Base-by-base conservation (phyloP, 116 monocot species). In the Thalassia testudinum region DNA sequence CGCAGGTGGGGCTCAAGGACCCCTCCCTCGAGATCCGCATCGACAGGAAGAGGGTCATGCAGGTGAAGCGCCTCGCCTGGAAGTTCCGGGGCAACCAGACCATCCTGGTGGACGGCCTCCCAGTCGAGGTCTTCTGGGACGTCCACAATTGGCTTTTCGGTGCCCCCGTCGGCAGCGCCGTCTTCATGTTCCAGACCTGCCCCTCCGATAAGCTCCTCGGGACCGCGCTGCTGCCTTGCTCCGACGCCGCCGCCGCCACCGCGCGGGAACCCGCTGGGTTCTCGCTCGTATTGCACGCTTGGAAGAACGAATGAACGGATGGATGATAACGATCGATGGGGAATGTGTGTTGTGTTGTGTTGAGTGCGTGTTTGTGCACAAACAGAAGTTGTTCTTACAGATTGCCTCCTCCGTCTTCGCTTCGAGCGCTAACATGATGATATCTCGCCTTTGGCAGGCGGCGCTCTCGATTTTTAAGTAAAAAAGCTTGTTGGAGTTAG, bases 1-100 rank as follows among this genome's bases (percentile, higher is more conserved):
- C n/a, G n/a, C n/a, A n/a, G n/a, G n/a, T n/a, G n/a, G n/a, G n/a
- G n/a, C n/a, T n/a, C n/a, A n/a, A n/a, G n/a, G n/a, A n/a, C 42
- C 76, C 84, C 12, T 70, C 47, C 27, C 76, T 85, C 7, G 75
- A 76, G 67, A 76, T 85, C 55, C 49, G 72, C 27, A 61, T 85
- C 12, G 85, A 85, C 43, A 67, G 54, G 76, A 85, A 73, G 59
- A 68, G 71, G 37, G 85, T 85, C 43, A 68, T 85, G 85, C 76
- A 76, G 58, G 76, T 85, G 52, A 85, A 76, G 73, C 42, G 80
- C 10, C 62, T 85, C 0, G 12, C 67, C 3, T 85, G 85, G 85
- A 85, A 85, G 63, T n/a, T n/a, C n/a, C n/a, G n/a, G n/a, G n/a
- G n/a, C n/a, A n/a, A n/a, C n/a, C n/a, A n/a, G n/a, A n/a, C n/a